phyloP scores from a whole-genome alignment of 495 filamentous ascomycete genomes.

The Annulohypoxylon moriforme region DNA sequence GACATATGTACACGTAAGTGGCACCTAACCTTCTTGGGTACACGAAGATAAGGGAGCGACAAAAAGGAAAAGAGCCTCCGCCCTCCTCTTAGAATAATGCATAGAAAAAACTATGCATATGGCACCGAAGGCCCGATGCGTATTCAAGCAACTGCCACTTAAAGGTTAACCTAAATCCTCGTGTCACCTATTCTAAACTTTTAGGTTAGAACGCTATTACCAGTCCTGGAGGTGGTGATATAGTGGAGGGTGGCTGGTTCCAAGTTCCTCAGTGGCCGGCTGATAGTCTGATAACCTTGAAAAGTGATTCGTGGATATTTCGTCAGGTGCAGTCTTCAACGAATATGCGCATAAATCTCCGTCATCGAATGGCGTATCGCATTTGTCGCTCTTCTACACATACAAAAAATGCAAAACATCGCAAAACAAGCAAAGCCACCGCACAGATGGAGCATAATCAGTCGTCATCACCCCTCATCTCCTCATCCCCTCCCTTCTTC shows the following conservation, averaged over 20 bases:
- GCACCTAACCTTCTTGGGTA: conserved; percentile 12
- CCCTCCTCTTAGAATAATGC: conserved; percentile 14
- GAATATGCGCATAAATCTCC: conserved; percentile 33
- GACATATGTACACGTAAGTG: neutral
- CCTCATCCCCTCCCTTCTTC: neutral
- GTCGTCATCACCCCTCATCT: neutral
- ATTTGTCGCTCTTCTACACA: neutral
- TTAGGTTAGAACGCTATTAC: neutral
- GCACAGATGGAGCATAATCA: conserved; percentile 30
- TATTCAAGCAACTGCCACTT: conserved; percentile 1
- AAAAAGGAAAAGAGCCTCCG: conserved; percentile 7
- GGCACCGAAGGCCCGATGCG: conserved; percentile 1
- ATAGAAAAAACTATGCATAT: neutral
- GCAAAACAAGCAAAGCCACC: conserved; percentile 27
- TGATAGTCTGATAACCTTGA: neutral
- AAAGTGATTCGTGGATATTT: neutral
- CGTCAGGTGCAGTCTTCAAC: neutral
- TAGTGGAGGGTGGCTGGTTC: neutral
- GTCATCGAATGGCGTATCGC: conserved; percentile 14
- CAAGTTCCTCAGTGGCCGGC: too few relatives aligned
- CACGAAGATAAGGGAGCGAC: conserved; percentile 3
- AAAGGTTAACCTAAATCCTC: conserved; percentile 3
- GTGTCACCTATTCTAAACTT: neutral
- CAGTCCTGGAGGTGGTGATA: neutral
- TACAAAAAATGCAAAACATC: too few relatives aligned